Evolutionary conservation across 2,329 filamentous ascomycete genomes (phyloP), one percentile per base, ranked within the genome.

Genomic region (Ophiostoma fasciatum): DNA sequence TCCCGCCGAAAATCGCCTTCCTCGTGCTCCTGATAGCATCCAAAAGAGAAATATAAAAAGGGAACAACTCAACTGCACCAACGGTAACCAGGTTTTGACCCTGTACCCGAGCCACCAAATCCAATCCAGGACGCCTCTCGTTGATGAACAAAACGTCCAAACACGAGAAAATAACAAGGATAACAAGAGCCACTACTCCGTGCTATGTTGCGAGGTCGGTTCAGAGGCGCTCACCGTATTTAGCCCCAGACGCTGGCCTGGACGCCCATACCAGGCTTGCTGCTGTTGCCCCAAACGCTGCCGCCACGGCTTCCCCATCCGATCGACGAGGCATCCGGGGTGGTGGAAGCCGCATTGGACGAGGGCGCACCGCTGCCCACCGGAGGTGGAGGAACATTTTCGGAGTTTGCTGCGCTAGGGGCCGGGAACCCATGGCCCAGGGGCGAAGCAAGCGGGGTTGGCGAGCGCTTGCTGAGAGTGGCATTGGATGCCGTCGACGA

Each of bases 191-290:
- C n/a, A n/a, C n/a, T n/a, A n/a, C n/a, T n/a, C n/a, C n/a, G n/a
- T 23, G 22, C 22, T 11, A 23, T 11, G 7, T 23, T 23, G 22
- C 11, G 22, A 23, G 7, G 11, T 23, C 22, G 11, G 22, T 12
- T 5, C 26, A 29, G 18, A n/a, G 13, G 28, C 18, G 29, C 11
- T 4, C 4, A n/a, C n/a, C n/a, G n/a, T n/a, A n/a, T 36, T 49
- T 77, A 94, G 49, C 87, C 87, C 87, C 87, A 96, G 48, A 94
- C 88, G 45, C 84, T 92, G 45, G 87, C 85, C 56, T 92, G 84
- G 42, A 87, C 81, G 45, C 85, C 82, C 42, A 92, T 74, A 34
- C 75, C 74, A 45, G 77, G 82, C 51, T 82, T 83, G 50, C 77
- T 77, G 40, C 83, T 81, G 51, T 77, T 78, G 41, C 84, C 82